Conservation (phyloP, 2,329 filamentous ascomycete genomes). For the Lasiodiplodia sp. region DNA sequence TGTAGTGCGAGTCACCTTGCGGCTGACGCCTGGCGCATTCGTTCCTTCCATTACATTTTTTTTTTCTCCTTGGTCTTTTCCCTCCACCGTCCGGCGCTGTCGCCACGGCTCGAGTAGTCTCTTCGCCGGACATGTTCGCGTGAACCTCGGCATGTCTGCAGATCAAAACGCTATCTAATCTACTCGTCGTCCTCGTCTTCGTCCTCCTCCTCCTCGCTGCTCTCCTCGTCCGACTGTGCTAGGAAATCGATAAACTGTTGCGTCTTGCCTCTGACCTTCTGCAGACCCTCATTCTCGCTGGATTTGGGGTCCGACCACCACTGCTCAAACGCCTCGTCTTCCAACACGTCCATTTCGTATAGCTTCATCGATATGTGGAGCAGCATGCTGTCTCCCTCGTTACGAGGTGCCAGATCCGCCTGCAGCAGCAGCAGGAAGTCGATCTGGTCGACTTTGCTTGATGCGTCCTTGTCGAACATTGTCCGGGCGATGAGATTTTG, state of each 20-base stretch:
- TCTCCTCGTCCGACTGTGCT: constrained; percentile 73
- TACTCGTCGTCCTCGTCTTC: constrained; percentile 33
- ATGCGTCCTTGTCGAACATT: constrained; percentile 63
- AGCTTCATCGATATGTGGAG: constrained; percentile 83
- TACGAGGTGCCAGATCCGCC: constrained; percentile 73
- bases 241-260: constrained; percentile 79
- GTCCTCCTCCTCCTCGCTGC: constrained; percentile 61
- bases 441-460: constrained; percentile 73
- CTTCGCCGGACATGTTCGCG: constrained; percentile 1
- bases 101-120: background rate
- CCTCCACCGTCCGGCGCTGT: background rate
- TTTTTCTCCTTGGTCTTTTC: background rate
- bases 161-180: constrained; percentile 21
- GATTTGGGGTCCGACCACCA: constrained; percentile 87
- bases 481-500: constrained; percentile 66
- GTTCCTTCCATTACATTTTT: constrained; percentile 1
- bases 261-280: constrained; percentile 74
- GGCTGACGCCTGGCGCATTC: background rate
- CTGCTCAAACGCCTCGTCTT: constrained; percentile 84
- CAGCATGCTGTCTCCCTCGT: constrained; percentile 72
- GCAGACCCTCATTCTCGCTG: constrained; percentile 72
- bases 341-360: constrained; percentile 82
- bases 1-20: background rate
- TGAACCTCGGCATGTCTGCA: constrained; percentile 3
- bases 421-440: constrained; percentile 86